Base-by-base conservation (phyloP, 2,329 filamentous ascomycete species). In the Fonsecaea multimorphosa region DNA sequence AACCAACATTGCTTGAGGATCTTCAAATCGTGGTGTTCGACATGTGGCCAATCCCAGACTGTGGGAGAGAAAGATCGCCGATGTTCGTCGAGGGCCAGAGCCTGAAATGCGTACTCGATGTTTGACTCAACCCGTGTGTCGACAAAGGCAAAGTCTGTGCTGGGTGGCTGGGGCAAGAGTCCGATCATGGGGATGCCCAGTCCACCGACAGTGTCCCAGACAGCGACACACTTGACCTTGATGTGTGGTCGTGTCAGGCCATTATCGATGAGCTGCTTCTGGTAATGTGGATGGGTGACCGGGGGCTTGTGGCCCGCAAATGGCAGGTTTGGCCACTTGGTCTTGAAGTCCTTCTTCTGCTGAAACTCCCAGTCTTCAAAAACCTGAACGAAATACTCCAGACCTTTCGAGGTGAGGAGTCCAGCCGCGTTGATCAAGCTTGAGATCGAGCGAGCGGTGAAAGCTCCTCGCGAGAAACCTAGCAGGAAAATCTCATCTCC, bases 1-100 rank as follows among this genome's bases (percentile, higher is more conserved):
- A 82, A 82, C 81, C 80, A 83, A 54, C 77, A 76, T 74, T 83
- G 81, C 59, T 78, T 78, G 6, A 82, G 72, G 6, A 75, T 72
- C 16, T 65, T 65, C 29, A 69, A 65, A 31, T 69, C 67, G 68
- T 73, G 70, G 5, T 68, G 64, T 71, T 74, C n/a, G 74, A 69
- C 70, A 1, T 61, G 60, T 16, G 75, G 74, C 58, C 74, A 72
- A 60, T 75, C 70, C 75, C 75, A 76, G 14, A 76, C 59, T 5
- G 74, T 73, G 2, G 75, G 75, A 1, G 72, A 70, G n/a, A 74
- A 77, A 0, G 74, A 71, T 12, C 72, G 69, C 49, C 75, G 71
- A 34, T 73, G 70, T 63, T 77, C 75, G 40, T 77, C 74, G 3
- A 76, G 66, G 2, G 75, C 75, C 16, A 77, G 69, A 3, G 75